Conservation (phyloP, 805 yeast genomes). For the Wickerhamiella parazyma region DNA sequence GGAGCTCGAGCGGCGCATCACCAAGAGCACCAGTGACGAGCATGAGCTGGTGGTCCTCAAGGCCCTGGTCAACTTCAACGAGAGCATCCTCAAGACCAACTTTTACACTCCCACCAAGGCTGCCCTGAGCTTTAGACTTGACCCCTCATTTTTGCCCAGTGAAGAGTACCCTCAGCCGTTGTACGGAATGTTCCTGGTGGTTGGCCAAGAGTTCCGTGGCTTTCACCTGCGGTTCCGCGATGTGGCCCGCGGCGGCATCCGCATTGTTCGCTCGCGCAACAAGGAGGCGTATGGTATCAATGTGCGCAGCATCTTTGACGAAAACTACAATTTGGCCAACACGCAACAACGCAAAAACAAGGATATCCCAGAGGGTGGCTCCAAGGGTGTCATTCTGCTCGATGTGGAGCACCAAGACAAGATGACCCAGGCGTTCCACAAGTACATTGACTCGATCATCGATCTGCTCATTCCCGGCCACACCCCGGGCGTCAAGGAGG, state of each 20-base stretch:
- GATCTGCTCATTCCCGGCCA: slow-evolving; percentile 64
- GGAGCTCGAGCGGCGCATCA: slow-evolving; percentile 58
- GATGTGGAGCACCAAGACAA: slow-evolving; percentile 57
- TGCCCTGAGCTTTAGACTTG: slow-evolving; percentile 82
- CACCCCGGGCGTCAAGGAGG: slow-evolving; percentile 65
- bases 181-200: slow-evolving; percentile 87
- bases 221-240: slow-evolving; percentile 95
- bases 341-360: slow-evolving; percentile 96
- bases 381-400: slow-evolving; percentile 88
- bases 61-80: slow-evolving; percentile 74
- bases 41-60: slow-evolving; percentile 69
- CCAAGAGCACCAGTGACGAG: slow-evolving; percentile 57
- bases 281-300: slow-evolving; percentile 74
- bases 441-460: slow-evolving; percentile 81
- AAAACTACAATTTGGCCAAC: slow-evolving; percentile 86
- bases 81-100: slow-evolving; percentile 80
- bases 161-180: slow-evolving; percentile 87
- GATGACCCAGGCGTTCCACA: slow-evolving; percentile 75
- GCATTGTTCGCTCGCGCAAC: slow-evolving; percentile 81
- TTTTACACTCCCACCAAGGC: slow-evolving; percentile 89
- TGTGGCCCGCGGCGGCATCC: slow-evolving; percentile 95
- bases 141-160: slow-evolving; percentile 72
- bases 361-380: slow-evolving; percentile 98
- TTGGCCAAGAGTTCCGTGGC: slow-evolving; percentile 93
- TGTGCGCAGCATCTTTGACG: slow-evolving; percentile 82